Percentiles rank a stretch among this genome's conserved stretches.
Conservation (phyloP, 116 monocot species). For the Posidonia oceanica region DNA sequence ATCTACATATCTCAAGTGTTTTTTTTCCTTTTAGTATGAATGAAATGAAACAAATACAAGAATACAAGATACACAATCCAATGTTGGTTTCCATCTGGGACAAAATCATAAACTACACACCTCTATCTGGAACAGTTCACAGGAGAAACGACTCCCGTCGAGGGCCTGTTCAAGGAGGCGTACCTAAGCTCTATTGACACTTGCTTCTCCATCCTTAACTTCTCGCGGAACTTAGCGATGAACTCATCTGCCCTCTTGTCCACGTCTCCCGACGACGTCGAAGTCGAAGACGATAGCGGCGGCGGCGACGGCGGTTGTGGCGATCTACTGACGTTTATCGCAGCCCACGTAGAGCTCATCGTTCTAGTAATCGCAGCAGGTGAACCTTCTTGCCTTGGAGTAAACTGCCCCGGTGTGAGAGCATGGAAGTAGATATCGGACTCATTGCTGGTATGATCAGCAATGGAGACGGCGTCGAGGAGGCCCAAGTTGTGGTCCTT, state of each 20-base stretch:
- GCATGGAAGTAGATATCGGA: not conserved
- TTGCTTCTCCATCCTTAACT: slow-evolving; percentile 31
- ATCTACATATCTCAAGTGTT: too few relatives aligned
- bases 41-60: too few relatives aligned
- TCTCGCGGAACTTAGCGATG: slow-evolving; percentile 21
- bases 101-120: too few relatives aligned
- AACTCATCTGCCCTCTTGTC: slow-evolving; percentile 24
- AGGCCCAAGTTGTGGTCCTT: slow-evolving; percentile 12
- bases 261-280: slow-evolving; percentile 16
- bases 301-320: not conserved
- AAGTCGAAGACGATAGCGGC: not conserved
- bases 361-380: slow-evolving; percentile 4
- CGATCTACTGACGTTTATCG: slow-evolving; percentile 2
- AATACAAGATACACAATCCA: too few relatives aligned
- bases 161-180: slow-evolving; percentile 2
- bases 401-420: not conserved
- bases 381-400: not conserved
- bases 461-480: slow-evolving; percentile 5
- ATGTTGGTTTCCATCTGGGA: too few relatives aligned
- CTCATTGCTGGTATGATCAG: not conserved
- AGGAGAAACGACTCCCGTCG: not conserved
- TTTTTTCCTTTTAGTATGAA: too few relatives aligned
- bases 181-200: slow-evolving; percentile 29
- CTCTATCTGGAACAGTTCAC: too few relatives aligned
- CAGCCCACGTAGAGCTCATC: slow-evolving; percentile 4